Evolutionary conservation across 2,329 filamentous ascomycete genomes (phyloP), one percentile per base, ranked within the genome.

Genomic region (Thermothelomyces thermophilus): DNA sequence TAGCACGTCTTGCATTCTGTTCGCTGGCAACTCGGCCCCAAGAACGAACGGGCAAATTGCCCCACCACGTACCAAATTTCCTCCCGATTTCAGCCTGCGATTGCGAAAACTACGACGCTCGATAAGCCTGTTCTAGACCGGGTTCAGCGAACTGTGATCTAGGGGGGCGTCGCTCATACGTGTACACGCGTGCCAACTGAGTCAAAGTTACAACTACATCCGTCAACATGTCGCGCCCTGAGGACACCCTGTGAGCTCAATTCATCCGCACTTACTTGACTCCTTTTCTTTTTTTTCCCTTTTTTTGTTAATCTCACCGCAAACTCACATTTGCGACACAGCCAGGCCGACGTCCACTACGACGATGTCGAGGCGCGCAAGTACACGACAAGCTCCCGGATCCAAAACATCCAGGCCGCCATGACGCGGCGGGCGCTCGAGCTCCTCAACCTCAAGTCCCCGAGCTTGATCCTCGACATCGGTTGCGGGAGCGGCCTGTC

Each of bases 261-360:
- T 37, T 43, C 53, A 41, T 42, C 55, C 43, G 41, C n/a, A n/a
- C n/a, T n/a, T n/a, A n/a, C n/a, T n/a, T n/a, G n/a, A n/a, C n/a
- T n/a, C n/a, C n/a, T n/a, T n/a, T n/a, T n/a, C n/a, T n/a, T n/a
- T n/a, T n/a, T n/a, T n/a, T n/a, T n/a, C n/a, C n/a, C n/a, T n/a
- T n/a, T n/a, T n/a, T n/a, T n/a, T n/a, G n/a, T n/a, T n/a, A 31
- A 44, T 22, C n/a, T 49, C 50, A 48, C 30, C 49, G 52, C 24
- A 37, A 46, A 43, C 60, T 56, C 52, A 57, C 46, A 48, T 47
- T 39, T 19, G 24, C 33, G 49, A 33, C 67, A 94, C 67, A 94
- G 89, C 66, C 88, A 90, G 44, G 91, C 93, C 58, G 93, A 98
- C 72, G 85, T 97, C 65, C 94, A 95, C 75, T 98, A 98, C 78